A percentile compares a stretch with the other conserved stretches of the same genome.
Conservation (phyloP, 805 yeast genomes). For the Metschnikowia borealis region DNA sequence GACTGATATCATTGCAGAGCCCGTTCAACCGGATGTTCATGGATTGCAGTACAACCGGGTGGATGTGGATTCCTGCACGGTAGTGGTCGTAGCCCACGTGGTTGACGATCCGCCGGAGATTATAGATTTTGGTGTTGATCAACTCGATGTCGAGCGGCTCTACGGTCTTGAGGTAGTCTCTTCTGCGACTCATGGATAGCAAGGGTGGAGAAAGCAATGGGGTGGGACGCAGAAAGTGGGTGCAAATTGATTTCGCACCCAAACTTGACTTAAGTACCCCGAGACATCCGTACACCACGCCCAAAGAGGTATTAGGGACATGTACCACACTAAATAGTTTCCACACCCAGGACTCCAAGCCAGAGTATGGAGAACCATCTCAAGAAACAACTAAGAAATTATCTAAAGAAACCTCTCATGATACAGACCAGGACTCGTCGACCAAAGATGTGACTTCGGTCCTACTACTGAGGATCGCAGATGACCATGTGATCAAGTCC, state of each 20-base stretch:
- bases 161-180: constrained; percentile 7
- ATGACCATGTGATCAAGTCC: constrained; percentile 42
- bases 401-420: too few species aligned
- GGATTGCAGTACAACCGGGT: not conserved
- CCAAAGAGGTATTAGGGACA: too few species aligned
- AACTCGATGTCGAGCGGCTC: constrained; percentile 10
- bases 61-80: constrained; percentile 8
- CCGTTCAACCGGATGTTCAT: constrained; percentile 4
- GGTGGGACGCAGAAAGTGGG: not conserved
- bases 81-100: constrained; percentile 13
- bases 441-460: not conserved
- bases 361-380: too few species aligned
- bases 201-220: constrained; percentile 4
- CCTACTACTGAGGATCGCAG: constrained; percentile 17
- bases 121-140: constrained; percentile 11
- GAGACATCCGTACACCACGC: too few species aligned
- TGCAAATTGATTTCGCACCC: not conserved
- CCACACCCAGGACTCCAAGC: too few species aligned
- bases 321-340: too few species aligned
- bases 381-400: too few species aligned
- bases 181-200: constrained; percentile 8
- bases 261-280: too few species aligned
- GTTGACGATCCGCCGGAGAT: constrained; percentile 4
- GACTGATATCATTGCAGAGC: constrained; percentile 8
- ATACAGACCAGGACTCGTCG: too few species aligned